A percentile compares a stretch with the other conserved stretches of the same genome.
Evolutionary conservation across 805 yeast species (phyloP).

Genomic region (Spathaspora gorwiae): DNA sequence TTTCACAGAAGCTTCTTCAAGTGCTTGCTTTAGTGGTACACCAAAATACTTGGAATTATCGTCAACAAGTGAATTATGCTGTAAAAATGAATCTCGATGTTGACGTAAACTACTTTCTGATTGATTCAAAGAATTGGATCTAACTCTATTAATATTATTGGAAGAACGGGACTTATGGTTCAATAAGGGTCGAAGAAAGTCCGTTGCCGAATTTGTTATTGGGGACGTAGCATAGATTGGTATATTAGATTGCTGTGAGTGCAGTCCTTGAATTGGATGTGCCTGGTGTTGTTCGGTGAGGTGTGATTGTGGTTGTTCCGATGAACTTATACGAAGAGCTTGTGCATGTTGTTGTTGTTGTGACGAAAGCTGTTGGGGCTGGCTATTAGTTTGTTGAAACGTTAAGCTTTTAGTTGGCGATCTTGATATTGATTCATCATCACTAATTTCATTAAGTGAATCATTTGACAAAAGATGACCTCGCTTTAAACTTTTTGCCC

Average conservation of each 20-base stretch:
- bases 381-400: conserved; percentile 1
- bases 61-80: conserved; percentile 38
- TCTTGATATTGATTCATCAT: conserved; percentile 7
- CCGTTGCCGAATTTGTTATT: conserved; percentile 9
- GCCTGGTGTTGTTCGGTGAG: not conserved
- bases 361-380: not conserved
- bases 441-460: conserved; percentile 31
- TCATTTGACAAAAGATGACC: conserved; percentile 34
- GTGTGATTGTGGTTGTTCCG: not conserved
- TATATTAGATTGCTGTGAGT: not conserved
- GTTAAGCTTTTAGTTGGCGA: conserved; percentile 4
- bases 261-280: conserved; percentile 2
- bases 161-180: conserved; percentile 50
- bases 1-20: conserved; percentile 71
- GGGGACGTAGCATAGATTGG: conserved; percentile 6
- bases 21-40: conserved; percentile 65
- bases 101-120: conserved; percentile 34
- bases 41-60: conserved; percentile 67
- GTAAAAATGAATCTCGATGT: conserved; percentile 49
- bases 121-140: conserved; percentile 34
- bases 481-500: conserved; percentile 42
- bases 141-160: conserved; percentile 37
- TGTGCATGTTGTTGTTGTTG: not conserved
- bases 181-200: conserved; percentile 42
- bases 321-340: not conserved